Percentiles rank a stretch among this genome's conserved stretches.
These are phyloP conservation scores for Boechera stricta DNA, from an alignment of 345 rosid genomes.

Conservation along the genomic window DNA sequence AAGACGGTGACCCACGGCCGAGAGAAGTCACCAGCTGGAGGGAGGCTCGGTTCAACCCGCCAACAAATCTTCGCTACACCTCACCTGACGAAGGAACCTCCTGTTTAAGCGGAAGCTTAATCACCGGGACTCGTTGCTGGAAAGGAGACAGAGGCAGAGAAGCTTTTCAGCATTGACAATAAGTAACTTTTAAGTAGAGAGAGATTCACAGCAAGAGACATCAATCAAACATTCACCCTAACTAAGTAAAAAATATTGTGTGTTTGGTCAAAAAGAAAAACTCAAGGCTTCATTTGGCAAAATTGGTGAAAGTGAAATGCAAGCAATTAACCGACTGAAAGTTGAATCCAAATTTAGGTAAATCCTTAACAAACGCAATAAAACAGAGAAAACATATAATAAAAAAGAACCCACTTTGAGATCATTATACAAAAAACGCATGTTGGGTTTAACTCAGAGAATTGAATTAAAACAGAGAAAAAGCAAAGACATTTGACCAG, in stretches of 20 bases:
- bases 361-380: slow-evolving; percentile 22
- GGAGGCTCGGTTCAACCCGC: too few species aligned
- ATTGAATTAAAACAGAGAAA: neutral
- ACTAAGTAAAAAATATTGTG: neutral
- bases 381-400: slow-evolving; percentile 29
- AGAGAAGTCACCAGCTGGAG: too few species aligned
- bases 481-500: slow-evolving; percentile 7
- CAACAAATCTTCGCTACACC: too few species aligned
- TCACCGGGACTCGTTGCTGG: too few species aligned
- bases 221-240: slow-evolving; percentile 32
- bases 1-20: too few species aligned
- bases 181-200: neutral
- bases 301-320: slow-evolving; percentile 31
- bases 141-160: too few species aligned
- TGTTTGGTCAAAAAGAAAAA: slow-evolving; percentile 21
- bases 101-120: too few species aligned
- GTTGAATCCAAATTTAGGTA: slow-evolving; percentile 32
- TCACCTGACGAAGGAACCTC: too few species aligned
- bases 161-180: neutral
- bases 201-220: slow-evolving; percentile 27
- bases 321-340: slow-evolving; percentile 23
- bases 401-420: slow-evolving; percentile 12
- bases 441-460: neutral
- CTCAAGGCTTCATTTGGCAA: neutral
- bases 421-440: slow-evolving; percentile 13